phyloP scores from a whole-genome alignment of 1,284 basidiomycete genomes.

The Phylloboletellus chloephorus region DNA sequence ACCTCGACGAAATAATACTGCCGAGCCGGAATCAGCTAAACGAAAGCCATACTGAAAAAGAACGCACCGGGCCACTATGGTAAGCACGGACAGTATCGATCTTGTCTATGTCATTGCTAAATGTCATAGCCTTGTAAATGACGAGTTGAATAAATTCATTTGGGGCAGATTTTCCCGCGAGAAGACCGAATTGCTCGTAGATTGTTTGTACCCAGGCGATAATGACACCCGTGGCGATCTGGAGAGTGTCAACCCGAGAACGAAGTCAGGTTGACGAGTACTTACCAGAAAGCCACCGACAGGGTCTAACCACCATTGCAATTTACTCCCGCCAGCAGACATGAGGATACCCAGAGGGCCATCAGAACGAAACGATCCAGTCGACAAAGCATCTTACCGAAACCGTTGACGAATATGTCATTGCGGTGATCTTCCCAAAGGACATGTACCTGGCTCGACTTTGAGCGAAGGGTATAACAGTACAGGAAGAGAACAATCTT shows the following conservation, averaged over 20 bases:
- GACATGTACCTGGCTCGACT: slow-evolving; percentile 86
- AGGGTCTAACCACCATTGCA: slow-evolving; percentile 83
- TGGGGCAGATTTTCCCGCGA: slow-evolving; percentile 89
- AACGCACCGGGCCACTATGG: slow-evolving; percentile 67
- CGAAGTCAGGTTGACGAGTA: slow-evolving; percentile 7
- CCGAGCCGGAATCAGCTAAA: slow-evolving; percentile 1
- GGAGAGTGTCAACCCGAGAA: slow-evolving; percentile 7
- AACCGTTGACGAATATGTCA: slow-evolving; percentile 79
- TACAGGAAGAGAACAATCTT: slow-evolving; percentile 87
- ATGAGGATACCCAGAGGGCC: slow-evolving; percentile 70
- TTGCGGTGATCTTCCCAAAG: slow-evolving; percentile 96
- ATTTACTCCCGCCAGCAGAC: slow-evolving; percentile 85
- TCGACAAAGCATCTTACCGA: slow-evolving; percentile 42
- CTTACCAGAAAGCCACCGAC: slow-evolving; percentile 73
- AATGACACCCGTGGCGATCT: slow-evolving; percentile 80
- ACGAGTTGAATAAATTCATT: slow-evolving; percentile 87
- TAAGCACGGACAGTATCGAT: slow-evolving; percentile 89
- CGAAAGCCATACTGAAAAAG: background rate
- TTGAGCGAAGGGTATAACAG: slow-evolving; percentile 72
- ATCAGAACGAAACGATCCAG: slow-evolving; percentile 7
- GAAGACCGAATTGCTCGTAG: slow-evolving; percentile 76
- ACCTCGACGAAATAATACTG: slow-evolving; percentile 90
- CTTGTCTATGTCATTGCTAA: slow-evolving; percentile 78
- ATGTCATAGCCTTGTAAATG: slow-evolving; percentile 90
- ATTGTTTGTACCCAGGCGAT: slow-evolving; percentile 76